Conservation (phyloP, 2,329 filamentous ascomycete genomes). For the Cercospora citrullina region DNA sequence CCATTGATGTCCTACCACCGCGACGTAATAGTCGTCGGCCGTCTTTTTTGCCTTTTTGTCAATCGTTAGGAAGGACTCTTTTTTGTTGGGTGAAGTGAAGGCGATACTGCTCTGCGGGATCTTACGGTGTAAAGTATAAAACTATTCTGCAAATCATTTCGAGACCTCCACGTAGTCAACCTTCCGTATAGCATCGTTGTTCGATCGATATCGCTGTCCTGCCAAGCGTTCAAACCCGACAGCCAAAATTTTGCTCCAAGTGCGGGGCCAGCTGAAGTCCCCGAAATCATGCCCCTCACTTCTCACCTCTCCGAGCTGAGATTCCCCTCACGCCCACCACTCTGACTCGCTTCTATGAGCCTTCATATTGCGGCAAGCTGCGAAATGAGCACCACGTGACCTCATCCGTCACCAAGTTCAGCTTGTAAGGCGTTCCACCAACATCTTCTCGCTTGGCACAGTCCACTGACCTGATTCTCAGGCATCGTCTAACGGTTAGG, state of each 20-base stretch:
- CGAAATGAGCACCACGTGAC: background rate
- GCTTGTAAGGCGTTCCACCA: background rate
- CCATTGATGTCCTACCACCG: background rate
- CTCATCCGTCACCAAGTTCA: background rate
- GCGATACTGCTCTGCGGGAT: too few species aligned
- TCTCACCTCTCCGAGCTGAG: too few species aligned
- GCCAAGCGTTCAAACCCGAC: background rate
- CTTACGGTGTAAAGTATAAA: too few species aligned
- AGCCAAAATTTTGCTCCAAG: background rate
- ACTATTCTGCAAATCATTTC: too few species aligned
- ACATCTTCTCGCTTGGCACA: background rate
- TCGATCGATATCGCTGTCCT: background rate
- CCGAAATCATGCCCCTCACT: too few species aligned
- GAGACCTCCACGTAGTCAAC: background rate
- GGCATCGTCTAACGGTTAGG: constrained; percentile 17
- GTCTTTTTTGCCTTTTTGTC: constrained; percentile 1
- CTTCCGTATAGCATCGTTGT: background rate
- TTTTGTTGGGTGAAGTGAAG: background rate
- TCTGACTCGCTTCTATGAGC: background rate
- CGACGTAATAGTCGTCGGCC: constrained; percentile 8
- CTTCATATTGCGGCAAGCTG: background rate
- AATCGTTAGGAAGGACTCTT: too few species aligned
- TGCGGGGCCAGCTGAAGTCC: background rate
- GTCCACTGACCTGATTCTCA: background rate
- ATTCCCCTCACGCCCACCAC: background rate